Evolutionary conservation across 2,329 filamentous ascomycete species (phyloP).

Genomic region (Hortaea werneckii): DNA sequence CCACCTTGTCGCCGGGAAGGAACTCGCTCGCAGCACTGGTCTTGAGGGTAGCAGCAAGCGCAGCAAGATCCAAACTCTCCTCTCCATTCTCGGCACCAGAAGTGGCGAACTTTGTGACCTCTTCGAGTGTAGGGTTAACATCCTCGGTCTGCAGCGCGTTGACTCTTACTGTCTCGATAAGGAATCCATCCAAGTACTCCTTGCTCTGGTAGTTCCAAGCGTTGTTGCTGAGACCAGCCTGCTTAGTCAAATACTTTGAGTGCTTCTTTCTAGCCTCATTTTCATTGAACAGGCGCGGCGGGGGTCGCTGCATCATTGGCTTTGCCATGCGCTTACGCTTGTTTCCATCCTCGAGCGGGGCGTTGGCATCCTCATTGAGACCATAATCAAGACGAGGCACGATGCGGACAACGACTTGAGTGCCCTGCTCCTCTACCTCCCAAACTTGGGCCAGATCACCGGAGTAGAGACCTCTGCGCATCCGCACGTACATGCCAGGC

Average conservation of each 20-base stretch:
- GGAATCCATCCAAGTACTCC: slow-evolving; percentile 84
- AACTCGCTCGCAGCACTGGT: slow-evolving; percentile 74
- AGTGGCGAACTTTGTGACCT: slow-evolving; percentile 80
- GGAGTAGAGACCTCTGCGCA: slow-evolving; percentile 65
- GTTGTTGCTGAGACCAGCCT: slow-evolving; percentile 48
- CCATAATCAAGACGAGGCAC: slow-evolving; percentile 92
- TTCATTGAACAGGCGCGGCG: slow-evolving; percentile 86
- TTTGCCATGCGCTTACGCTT: slow-evolving; percentile 66
- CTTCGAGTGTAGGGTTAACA: slow-evolving; percentile 86
- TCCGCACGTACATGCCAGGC: slow-evolving; percentile 83
- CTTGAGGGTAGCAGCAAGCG: slow-evolving; percentile 81
- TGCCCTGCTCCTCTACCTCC: slow-evolving; percentile 83
- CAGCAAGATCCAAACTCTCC: slow-evolving; percentile 84
- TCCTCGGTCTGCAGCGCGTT: slow-evolving; percentile 76
- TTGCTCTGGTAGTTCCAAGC: slow-evolving; percentile 80
- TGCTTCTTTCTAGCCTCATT: slow-evolving; percentile 84
- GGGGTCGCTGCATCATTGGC: slow-evolving; percentile 54
- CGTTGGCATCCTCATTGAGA: slow-evolving; percentile 63
- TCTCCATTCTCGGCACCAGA: slow-evolving; percentile 82
- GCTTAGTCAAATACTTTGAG: slow-evolving; percentile 45
- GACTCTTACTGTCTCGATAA: slow-evolving; percentile 88
- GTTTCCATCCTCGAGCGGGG: slow-evolving; percentile 31
- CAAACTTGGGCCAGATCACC: slow-evolving; percentile 87
- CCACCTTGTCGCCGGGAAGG: slow-evolving; percentile 87
- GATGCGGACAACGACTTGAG: slow-evolving; percentile 76